A percentile compares a stretch with the other conserved stretches of the same genome.
These are phyloP conservation scores for Trichothecium roseum DNA, from an alignment of 2,329 filamentous ascomycete species.

Conservation along the genomic window DNA sequence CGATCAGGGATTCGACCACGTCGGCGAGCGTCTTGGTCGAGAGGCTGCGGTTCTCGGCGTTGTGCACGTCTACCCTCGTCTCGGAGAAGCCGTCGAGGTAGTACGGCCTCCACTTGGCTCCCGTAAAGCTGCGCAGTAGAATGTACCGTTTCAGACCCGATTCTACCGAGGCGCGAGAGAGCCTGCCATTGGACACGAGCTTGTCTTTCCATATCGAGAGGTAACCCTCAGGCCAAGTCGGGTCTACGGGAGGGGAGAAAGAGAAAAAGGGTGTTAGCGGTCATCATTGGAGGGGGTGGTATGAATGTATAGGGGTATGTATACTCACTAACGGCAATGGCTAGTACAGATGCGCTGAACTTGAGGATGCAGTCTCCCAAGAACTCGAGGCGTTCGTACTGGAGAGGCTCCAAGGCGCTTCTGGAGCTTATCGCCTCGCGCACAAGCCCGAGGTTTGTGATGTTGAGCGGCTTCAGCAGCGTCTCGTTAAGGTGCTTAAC, in stretches of 20 bases:
- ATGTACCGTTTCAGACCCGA: conserved; percentile 64
- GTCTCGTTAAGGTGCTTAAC: conserved; percentile 43
- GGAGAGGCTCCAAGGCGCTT: conserved; percentile 42
- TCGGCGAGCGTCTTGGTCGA: conserved; percentile 79
- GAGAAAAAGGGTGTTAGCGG: too few species aligned
- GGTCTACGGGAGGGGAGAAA: conserved; percentile 29
- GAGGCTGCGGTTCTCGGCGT: conserved; percentile 27
- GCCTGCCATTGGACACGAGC: conserved; percentile 64
- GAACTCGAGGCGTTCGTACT: conserved; percentile 83
- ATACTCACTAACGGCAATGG: conserved; percentile 41
- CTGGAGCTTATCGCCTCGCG: conserved; percentile 62
- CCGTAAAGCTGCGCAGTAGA: conserved; percentile 55
- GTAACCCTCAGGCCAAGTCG: conserved; percentile 65
- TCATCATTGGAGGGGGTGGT: too few species aligned
- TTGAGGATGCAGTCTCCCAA: conserved; percentile 81
- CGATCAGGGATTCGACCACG: conserved; percentile 76
- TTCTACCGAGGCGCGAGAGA: conserved; percentile 53
- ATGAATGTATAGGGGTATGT: too few species aligned
- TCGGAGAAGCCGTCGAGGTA: conserved; percentile 35
- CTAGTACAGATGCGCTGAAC: conserved; percentile 55
- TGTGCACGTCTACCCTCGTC: conserved; percentile 3
- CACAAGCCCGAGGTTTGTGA: conserved; percentile 46
- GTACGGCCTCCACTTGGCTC: conserved; percentile 60
- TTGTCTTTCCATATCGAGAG: conserved; percentile 58
- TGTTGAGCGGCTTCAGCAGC: conserved; percentile 27